These are phyloP conservation scores for Wilhelminamyces savonicus DNA, from an alignment of 805 yeast species.

Conservation along the genomic window DNA sequence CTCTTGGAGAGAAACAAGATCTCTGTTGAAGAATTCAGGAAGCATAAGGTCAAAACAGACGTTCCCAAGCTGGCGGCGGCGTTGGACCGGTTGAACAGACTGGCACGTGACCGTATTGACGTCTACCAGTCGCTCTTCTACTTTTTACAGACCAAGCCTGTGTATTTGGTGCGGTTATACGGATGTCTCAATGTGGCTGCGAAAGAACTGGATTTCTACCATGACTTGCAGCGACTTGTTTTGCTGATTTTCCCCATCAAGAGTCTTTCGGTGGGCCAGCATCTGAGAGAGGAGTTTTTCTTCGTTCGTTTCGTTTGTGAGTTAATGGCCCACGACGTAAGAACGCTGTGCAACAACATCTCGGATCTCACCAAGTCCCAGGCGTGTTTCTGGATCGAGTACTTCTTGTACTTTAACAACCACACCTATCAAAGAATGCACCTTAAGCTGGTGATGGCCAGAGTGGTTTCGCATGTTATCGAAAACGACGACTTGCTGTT, in stretches of 20 bases:
- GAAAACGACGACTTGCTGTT: constrained; percentile 52
- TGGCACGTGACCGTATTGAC: constrained; percentile 49
- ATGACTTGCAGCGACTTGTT: constrained; percentile 17
- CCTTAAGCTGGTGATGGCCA: constrained; percentile 36
- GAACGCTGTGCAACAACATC: constrained; percentile 16
- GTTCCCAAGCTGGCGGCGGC: too few relatives aligned
- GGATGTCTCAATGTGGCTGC: constrained; percentile 19
- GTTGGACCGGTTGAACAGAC: constrained; percentile 29
- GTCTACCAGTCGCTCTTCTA: constrained; percentile 74
- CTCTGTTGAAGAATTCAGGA: constrained; percentile 65
- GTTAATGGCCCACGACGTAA: constrained; percentile 37
- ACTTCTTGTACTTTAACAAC: constrained; percentile 37
- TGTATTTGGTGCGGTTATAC: constrained; percentile 57
- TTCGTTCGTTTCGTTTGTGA: constrained; percentile 51
- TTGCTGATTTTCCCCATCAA: constrained; percentile 26
- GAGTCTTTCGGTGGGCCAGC: constrained; percentile 20
- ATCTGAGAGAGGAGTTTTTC: constrained; percentile 66
- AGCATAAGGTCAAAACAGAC: too few relatives aligned
- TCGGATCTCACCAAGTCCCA: constrained; percentile 36
- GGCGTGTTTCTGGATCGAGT: constrained; percentile 38
- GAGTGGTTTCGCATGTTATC: constrained; percentile 29
- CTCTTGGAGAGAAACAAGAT: constrained; percentile 74
- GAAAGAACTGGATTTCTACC: constrained; percentile 6
- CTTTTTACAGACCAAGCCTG: constrained; percentile 76
- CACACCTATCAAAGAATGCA: constrained; percentile 43